phyloP scores from a whole-genome alignment of 2,329 filamentous ascomycete species.

The Aspergillus amoenus region DNA sequence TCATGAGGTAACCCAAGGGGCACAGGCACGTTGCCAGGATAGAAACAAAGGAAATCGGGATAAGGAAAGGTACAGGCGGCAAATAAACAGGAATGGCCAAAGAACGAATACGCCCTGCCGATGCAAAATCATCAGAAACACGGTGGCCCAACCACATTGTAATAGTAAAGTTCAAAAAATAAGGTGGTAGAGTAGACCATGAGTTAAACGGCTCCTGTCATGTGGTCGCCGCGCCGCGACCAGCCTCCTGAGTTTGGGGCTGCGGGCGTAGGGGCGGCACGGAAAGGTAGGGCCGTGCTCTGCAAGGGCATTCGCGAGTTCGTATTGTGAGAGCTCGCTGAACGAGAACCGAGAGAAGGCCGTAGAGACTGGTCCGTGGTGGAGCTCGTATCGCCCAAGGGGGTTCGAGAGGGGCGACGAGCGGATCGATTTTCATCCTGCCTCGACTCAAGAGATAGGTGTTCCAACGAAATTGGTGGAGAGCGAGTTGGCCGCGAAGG shows the following conservation, averaged over 20 bases:
- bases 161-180: neutral
- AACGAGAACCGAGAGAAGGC: constrained; percentile 40
- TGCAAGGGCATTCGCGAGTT: constrained; percentile 36
- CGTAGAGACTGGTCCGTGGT: constrained; percentile 39
- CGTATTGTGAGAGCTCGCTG: constrained; percentile 38
- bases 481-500: constrained; percentile 28
- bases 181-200: neutral
- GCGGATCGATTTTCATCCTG: constrained; percentile 31
- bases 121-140: constrained; percentile 24
- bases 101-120: constrained; percentile 23
- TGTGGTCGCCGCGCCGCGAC: constrained; percentile 25
- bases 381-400: constrained; percentile 36
- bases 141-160: constrained; percentile 8
- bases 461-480: constrained; percentile 43
- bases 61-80: constrained; percentile 3
- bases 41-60: neutral
- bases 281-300: constrained; percentile 64
- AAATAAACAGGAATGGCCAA: constrained; percentile 12
- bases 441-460: constrained; percentile 44
- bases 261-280: constrained; percentile 59
- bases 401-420: constrained; percentile 29
- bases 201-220: constrained; percentile 14
- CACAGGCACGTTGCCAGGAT: neutral
- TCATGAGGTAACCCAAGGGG: neutral
- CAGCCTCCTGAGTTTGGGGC: constrained; percentile 54